phyloP scores from a whole-genome alignment of 1,139 yeast species.

The Blastobotrys buckinghamii region DNA sequence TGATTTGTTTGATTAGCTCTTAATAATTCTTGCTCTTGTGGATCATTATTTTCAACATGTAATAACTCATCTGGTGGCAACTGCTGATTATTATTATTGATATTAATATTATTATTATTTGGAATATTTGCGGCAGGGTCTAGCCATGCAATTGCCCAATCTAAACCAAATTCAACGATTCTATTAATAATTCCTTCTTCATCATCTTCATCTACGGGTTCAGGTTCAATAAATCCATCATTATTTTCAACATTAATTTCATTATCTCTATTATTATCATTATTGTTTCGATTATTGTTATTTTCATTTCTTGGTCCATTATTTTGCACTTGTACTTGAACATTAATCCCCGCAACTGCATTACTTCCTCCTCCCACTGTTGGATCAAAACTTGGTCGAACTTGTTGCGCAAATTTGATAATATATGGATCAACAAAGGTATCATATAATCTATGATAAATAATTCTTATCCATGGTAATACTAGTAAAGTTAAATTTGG shows the following conservation, averaged over 20 bases:
- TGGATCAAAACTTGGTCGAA: constrained; percentile 10
- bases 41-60: not conserved
- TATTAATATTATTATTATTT: not conserved
- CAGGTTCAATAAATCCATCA: not conserved
- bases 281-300: not conserved
- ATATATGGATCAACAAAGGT: constrained; percentile 25
- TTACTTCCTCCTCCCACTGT: not conserved
- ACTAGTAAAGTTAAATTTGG: constrained; percentile 22
- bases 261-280: not conserved
- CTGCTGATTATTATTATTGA: not conserved
- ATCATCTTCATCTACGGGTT: not conserved
- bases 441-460: constrained; percentile 23
- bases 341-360: constrained; percentile 6
- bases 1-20: not conserved
- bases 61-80: not conserved
- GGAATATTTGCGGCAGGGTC: constrained; percentile 6
- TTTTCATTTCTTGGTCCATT: not conserved
- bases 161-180: not conserved
- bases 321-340: constrained; percentile 6
- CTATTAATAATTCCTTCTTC: constrained; percentile 4
- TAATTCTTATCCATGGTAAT: constrained; percentile 22
- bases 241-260: not conserved
- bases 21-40: not conserved
- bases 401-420: constrained; percentile 21
- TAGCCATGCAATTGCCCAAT: constrained; percentile 1